Evolutionary conservation across 495 filamentous ascomycete genomes (phyloP).

Genomic region (Rhypophila decipiens): DNA sequence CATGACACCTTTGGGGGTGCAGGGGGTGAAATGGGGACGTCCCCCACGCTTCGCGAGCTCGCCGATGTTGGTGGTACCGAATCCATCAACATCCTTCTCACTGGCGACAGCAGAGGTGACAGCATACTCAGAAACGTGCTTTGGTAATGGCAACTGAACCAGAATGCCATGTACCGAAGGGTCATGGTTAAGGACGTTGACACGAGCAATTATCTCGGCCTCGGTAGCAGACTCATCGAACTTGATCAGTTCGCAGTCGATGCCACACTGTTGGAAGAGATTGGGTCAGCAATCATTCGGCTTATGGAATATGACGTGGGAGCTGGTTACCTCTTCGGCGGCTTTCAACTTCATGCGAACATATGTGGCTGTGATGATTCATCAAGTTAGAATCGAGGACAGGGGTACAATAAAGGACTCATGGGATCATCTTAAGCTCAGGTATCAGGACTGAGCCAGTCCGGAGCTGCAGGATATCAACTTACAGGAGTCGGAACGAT

Average conservation of each 20-base stretch:
- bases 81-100: slow-evolving; percentile 97
- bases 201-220: slow-evolving; percentile 73
- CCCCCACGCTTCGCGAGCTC: slow-evolving; percentile 93
- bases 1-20: slow-evolving; percentile 97
- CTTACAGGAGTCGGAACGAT: slow-evolving; percentile 87
- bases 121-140: slow-evolving; percentile 79
- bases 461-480: slow-evolving; percentile 11
- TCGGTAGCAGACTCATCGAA: slow-evolving; percentile 78
- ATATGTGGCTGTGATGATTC: slow-evolving; percentile 98
- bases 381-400: too few species aligned
- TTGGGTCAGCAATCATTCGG: not conserved
- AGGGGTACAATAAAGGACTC: not conserved
- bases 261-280: slow-evolving; percentile 60
- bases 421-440: not conserved
- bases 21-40: slow-evolving; percentile 79
- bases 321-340: slow-evolving; percentile 70
- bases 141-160: slow-evolving; percentile 85
- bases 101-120: slow-evolving; percentile 85
- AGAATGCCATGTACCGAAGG: slow-evolving; percentile 83
- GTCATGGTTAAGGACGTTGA: slow-evolving; percentile 81
- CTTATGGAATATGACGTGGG: not conserved
- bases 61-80: slow-evolving; percentile 87
- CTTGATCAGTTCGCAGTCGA: slow-evolving; percentile 77
- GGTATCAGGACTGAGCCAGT: not conserved
- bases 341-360: slow-evolving; percentile 99